These are phyloP conservation scores for Paulownia fortunei DNA, from an alignment of 257 asterid genomes.

Conservation along the genomic window DNA sequence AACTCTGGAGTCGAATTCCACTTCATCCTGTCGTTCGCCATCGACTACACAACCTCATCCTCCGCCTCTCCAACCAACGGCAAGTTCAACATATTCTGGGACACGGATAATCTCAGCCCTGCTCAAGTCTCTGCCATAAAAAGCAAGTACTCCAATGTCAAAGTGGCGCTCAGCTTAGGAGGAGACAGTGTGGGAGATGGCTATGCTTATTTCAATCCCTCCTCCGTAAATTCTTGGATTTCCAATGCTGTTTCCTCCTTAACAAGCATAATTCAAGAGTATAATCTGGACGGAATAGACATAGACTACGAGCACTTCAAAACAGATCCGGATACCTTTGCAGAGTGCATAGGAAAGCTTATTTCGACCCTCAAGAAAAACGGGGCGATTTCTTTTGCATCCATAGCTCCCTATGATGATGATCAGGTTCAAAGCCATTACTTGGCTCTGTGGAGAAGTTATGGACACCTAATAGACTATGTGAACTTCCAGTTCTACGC, in stretches of 20 bases:
- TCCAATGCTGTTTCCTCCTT: slow-evolving; percentile 78
- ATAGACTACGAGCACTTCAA: slow-evolving; percentile 80
- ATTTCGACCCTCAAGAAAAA: slow-evolving; percentile 53
- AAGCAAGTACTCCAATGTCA: slow-evolving; percentile 55
- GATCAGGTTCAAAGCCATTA: slow-evolving; percentile 70
- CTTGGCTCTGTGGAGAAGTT: slow-evolving; percentile 63
- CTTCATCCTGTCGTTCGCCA: slow-evolving; percentile 85
- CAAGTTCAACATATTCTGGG: slow-evolving; percentile 75
- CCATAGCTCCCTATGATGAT: slow-evolving; percentile 81
- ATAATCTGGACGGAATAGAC: slow-evolving; percentile 72
- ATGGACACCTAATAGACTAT: slow-evolving; percentile 58
- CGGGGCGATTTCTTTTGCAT: slow-evolving; percentile 65
- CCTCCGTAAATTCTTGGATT: slow-evolving; percentile 62
- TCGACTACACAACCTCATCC: slow-evolving; percentile 73
- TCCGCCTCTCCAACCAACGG: slow-evolving; percentile 70
- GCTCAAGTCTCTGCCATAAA: slow-evolving; percentile 56
- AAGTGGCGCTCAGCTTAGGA: slow-evolving; percentile 70
- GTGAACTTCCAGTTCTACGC: slow-evolving; percentile 89
- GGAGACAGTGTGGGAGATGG: slow-evolving; percentile 65
- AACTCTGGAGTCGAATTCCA: slow-evolving; percentile 70
- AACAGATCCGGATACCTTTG: slow-evolving; percentile 50
- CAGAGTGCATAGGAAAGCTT: slow-evolving; percentile 59
- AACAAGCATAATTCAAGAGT: slow-evolving; percentile 50
- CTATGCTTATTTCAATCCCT: slow-evolving; percentile 60
- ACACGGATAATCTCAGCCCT: slow-evolving; percentile 64